phyloP scores from a whole-genome alignment of 192 early-diverging fungal genomes.

The Haplosporangium gracile region DNA sequence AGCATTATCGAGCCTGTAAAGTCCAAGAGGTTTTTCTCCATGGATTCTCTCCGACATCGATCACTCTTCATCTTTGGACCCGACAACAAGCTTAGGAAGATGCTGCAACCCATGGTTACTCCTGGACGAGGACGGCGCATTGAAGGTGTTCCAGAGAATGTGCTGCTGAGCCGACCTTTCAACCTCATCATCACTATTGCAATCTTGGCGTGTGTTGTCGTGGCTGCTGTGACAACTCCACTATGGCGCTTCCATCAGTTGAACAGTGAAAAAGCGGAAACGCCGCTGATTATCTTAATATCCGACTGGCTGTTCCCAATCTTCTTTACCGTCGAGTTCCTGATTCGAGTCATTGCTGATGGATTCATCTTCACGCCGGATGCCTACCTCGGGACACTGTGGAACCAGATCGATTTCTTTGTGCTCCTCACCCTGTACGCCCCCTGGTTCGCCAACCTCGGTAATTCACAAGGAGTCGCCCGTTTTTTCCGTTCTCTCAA shows the following conservation, averaged over 20 bases:
- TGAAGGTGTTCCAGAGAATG: slow-evolving; percentile 58
- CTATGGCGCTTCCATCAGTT: slow-evolving; percentile 62
- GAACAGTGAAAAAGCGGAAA: neutral
- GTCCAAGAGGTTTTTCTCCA: slow-evolving; percentile 14
- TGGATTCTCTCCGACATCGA: slow-evolving; percentile 45
- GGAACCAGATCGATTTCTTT: slow-evolving; percentile 74
- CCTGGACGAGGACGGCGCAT: slow-evolving; percentile 63
- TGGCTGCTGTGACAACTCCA: slow-evolving; percentile 61
- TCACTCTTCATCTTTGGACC: slow-evolving; percentile 67
- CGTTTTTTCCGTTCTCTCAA: slow-evolving; percentile 69
- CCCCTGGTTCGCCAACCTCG: slow-evolving; percentile 56
- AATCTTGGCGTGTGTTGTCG: slow-evolving; percentile 62
- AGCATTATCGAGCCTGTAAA: neutral
- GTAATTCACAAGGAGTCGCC: slow-evolving; percentile 54
- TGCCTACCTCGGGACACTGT: slow-evolving; percentile 66
- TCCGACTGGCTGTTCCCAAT: slow-evolving; percentile 64
- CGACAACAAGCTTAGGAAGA: slow-evolving; percentile 58
- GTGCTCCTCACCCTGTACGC: slow-evolving; percentile 68
- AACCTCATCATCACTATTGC: slow-evolving; percentile 59
- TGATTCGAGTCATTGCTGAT: slow-evolving; percentile 70
- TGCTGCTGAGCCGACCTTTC: slow-evolving; percentile 59
- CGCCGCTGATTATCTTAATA: slow-evolving; percentile 34
- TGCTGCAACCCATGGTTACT: slow-evolving; percentile 64
- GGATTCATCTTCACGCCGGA: slow-evolving; percentile 73
- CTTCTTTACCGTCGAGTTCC: slow-evolving; percentile 67